Evolutionary conservation across 768 basidiomycete genomes (phyloP).

Genomic region (Panellus pusillus): DNA sequence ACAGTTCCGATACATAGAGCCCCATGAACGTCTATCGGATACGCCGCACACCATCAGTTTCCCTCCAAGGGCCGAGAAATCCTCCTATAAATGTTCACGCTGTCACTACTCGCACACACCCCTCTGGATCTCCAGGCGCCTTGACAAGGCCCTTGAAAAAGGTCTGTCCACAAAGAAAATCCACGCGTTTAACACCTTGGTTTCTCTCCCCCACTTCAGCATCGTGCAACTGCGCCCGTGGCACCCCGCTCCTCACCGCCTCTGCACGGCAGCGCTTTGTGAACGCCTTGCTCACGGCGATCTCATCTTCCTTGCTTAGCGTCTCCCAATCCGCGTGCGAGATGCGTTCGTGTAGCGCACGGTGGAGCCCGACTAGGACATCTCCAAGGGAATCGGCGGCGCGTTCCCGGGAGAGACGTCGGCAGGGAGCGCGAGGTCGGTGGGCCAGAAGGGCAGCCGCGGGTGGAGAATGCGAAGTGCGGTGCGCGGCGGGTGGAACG

Average conservation of each 20-base stretch:
- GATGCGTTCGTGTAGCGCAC: conserved; percentile 15
- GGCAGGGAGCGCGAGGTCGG: conserved; percentile 28
- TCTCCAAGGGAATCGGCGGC: conserved; percentile 10
- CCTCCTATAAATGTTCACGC: not conserved
- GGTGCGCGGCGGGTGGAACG: conserved; percentile 38
- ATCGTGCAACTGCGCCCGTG: conserved; percentile 29
- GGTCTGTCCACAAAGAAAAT: conserved; percentile 36
- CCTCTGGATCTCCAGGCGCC: conserved; percentile 18
- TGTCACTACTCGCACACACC: conserved; percentile 4
- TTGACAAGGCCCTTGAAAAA: conserved; percentile 38
- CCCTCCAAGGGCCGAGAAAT: too few species aligned
- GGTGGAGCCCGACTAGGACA: conserved; percentile 13
- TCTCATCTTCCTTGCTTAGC: not conserved
- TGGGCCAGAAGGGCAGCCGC: conserved; percentile 40
- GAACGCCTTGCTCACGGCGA: conserved; percentile 33
- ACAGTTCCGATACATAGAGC: too few species aligned
- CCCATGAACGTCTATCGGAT: too few species aligned
- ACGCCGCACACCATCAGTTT: too few species aligned
- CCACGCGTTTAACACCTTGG: conserved; percentile 40
- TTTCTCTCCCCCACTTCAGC: conserved; percentile 32
- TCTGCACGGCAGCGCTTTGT: conserved; percentile 30
- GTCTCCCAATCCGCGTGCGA: conserved; percentile 15
- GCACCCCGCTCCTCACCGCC: conserved; percentile 38
- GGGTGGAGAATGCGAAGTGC: conserved; percentile 43
- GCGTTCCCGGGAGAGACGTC: not conserved